Evolutionary conservation across 2,329 filamentous ascomycete genomes (phyloP), one percentile per base, ranked within the genome.

Genomic region (Aspergillus costaricaensis): DNA sequence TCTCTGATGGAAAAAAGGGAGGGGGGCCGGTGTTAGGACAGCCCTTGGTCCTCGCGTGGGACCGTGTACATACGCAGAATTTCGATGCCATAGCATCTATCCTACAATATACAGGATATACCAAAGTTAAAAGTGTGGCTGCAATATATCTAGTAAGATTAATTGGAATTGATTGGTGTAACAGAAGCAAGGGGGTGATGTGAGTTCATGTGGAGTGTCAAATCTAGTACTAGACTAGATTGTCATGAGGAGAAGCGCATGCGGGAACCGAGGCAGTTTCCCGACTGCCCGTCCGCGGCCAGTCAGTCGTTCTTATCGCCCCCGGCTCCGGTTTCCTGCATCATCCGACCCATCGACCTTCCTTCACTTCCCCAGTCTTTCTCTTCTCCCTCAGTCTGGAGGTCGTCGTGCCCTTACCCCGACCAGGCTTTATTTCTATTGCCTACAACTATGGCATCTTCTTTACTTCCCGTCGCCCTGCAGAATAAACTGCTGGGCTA

Each of bases 401-500:
- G 54, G 39, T 57, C 50, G 47, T 47, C 55, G 57, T 63, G 55
- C 62, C 48, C 47, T 41, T 50, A 36, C 44, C 10, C 19, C 47
- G 25, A 51, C 36, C 48, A 19, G 19, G 39, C 52, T 55, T 21
- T 14, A 47, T 41, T 55, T 6, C 7, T 47, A 8, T 19, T 47
- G 47, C 57, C 27, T 14, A 36, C 32, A 2, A 71, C 52, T 55
- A 80, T 80, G 78, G 72, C 71, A 65, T 77, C 74, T 52, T 74
- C 77, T 58, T 64, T 75, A 53, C 67, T 80, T 58, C 77, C 79
- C 36, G 73, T 77, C 44, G 77, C 77, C 60, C 62, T 81, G 66
- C 76, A 79, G 73, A 76, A 76, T 67, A 81, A 77, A 70, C 69
- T 81, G 68, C 70, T 76, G 61, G 74, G 74, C 62, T 74, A 73